Evolutionary conservation across 257 asterid genomes (phyloP).

Genomic region (Lycium ferocissimum): DNA sequence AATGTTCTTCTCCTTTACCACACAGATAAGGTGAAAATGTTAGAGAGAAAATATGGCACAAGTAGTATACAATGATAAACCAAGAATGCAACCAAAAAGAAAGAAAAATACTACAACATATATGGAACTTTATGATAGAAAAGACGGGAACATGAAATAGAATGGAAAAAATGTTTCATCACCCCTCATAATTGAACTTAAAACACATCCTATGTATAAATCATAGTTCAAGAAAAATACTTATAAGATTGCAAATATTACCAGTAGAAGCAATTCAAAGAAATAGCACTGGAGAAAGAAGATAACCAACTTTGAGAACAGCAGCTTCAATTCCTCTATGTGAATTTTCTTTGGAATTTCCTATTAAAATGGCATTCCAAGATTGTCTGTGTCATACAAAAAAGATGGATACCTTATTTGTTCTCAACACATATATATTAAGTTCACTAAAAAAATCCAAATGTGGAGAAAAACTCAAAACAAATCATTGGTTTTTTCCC

Average conservation of each 20-base stretch:
- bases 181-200: neutral
- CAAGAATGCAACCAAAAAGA: neutral
- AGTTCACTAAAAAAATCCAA: conserved; percentile 28
- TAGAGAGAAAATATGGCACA: neutral
- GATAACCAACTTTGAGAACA: conserved; percentile 27
- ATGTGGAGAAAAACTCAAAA: conserved; percentile 32
- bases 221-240: neutral
- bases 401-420: conserved; percentile 18
- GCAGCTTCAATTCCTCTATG: neutral
- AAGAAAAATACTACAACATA: neutral
- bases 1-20: neutral
- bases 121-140: conserved; percentile 10
- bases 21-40: neutral
- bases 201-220: neutral
- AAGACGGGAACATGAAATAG: neutral
- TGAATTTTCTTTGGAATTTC: neutral
- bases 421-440: conserved; percentile 29
- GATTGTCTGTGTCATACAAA: conserved; percentile 5
- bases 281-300: conserved; percentile 19
- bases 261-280: neutral
- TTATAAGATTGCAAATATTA: neutral
- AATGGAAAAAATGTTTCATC: neutral
- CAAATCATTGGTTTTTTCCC: conserved; percentile 59
- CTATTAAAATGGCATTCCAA: neutral
- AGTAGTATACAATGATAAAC: neutral